phyloP scores from a whole-genome alignment of 768 basidiomycete species.

The Amanita molliuscula region DNA sequence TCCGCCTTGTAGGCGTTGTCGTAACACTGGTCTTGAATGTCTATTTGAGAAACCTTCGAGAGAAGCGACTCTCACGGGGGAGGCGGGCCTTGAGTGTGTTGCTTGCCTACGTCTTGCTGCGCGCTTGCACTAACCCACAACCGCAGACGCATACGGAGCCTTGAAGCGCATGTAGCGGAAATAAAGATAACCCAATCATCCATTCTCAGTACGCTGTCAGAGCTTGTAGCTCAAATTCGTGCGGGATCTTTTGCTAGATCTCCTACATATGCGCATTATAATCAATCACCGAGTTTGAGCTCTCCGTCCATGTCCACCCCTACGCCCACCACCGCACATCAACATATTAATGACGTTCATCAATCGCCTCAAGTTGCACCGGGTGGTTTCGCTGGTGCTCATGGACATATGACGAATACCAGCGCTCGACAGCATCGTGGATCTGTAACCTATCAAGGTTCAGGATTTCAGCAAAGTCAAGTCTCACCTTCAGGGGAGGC shows the following conservation, averaged over 20 bases:
- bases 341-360: constrained; percentile 28
- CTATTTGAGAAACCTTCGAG: constrained; percentile 90
- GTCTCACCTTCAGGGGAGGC: constrained; percentile 26
- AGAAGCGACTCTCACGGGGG: constrained; percentile 79
- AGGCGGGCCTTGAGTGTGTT: constrained; percentile 81
- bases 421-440: constrained; percentile 12
- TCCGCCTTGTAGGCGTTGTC: constrained; percentile 91
- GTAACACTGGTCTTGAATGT: constrained; percentile 83
- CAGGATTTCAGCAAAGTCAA: constrained; percentile 24
- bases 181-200: constrained; percentile 62
- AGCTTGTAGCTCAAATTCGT: constrained; percentile 72
- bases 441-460: constrained; percentile 16
- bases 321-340: constrained; percentile 34
- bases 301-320: constrained; percentile 47
- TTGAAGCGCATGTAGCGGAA: constrained; percentile 80
- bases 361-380: constrained; percentile 26
- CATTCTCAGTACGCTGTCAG: constrained; percentile 73
- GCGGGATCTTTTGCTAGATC: constrained; percentile 45
- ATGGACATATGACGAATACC: constrained; percentile 10
- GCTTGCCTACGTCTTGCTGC: constrained; percentile 4
- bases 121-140: constrained; percentile 11
- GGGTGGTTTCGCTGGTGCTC: constrained; percentile 19
- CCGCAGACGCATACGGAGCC: constrained; percentile 76
- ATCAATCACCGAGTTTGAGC: constrained; percentile 59
- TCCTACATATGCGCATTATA: constrained; percentile 48